Base-by-base conservation (phyloP, 176 grass and related monocot genomes). In the Raddia distichophylla region DNA sequence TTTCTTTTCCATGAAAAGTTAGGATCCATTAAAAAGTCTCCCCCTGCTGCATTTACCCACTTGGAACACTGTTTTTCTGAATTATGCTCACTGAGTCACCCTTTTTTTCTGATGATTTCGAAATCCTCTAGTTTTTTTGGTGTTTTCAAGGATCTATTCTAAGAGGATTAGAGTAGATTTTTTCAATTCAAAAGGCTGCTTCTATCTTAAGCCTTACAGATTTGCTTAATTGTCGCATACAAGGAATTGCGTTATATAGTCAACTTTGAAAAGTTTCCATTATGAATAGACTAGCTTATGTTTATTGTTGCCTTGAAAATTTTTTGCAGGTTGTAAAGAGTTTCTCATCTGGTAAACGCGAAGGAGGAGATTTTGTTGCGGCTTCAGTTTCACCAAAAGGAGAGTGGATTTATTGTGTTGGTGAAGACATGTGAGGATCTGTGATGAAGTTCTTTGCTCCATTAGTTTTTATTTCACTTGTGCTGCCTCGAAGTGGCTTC, bases 381-480 rank as follows among this genome's bases (percentile, higher is more conserved):
- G 93, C 93, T 68, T 93, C 89, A 54, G 65, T 99, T 86, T 96
- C 97, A 11, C 93, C 97, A 35, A 99, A 99, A 91, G 97, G 97
- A 83, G 93, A 99, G 59, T 99, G 97, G 97, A 93, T 95, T 76
- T 99, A 96, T 74, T 99, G 93, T 83, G 88, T 99, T 66, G 93
- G 97, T 80, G 97, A 99, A 95, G 97, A 99, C 83, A 93, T 93
- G 97, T 99, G 90, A 91, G 91, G 40, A 79, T 68, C 74, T 71
- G 8, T 64, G 58, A 85, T 67, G 27, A 69, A 67, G 60, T 61
- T 65, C 7, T 74, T 51, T 75, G 4, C 84, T 90, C 32, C 58
- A 15, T 60, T 60, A 71, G 20, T 73, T 57, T 52, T 60, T 69
- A n/a, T 74, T 74, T 69, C 12, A 8, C 77, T 67, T 46, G 76